Conservation (phyloP, 2,329 filamentous ascomycete genomes). For the Penicillium sp. region DNA sequence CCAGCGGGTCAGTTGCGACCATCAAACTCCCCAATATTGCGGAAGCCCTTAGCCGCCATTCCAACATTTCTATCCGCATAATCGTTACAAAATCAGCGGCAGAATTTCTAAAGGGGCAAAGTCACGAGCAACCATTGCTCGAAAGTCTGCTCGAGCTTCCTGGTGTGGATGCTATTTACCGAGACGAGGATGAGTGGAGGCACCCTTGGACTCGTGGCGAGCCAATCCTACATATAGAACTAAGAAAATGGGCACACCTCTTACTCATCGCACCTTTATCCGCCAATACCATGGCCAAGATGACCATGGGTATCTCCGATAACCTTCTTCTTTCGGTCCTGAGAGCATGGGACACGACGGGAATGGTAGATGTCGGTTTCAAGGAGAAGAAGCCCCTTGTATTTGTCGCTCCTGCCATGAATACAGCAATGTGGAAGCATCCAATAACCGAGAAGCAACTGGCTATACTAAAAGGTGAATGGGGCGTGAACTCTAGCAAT, state of each 20-base stretch:
- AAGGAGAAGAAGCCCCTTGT: slow-evolving; percentile 52
- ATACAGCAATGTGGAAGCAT: slow-evolving; percentile 82
- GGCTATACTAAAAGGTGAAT: slow-evolving; percentile 35
- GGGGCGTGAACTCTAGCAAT: too few species aligned
- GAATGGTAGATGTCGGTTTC: slow-evolving; percentile 44
- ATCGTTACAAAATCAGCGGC: slow-evolving; percentile 66
- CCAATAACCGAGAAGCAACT: slow-evolving; percentile 70
- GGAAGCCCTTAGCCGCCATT: slow-evolving; percentile 36
- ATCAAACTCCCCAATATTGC: slow-evolving; percentile 71
- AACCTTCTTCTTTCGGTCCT: slow-evolving; percentile 65
- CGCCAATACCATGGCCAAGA: slow-evolving; percentile 78
- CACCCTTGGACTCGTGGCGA: slow-evolving; percentile 67
- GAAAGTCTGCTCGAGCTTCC: slow-evolving; percentile 51
- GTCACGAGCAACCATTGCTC: slow-evolving; percentile 64
- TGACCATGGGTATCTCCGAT: slow-evolving; percentile 68
- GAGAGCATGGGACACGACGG: slow-evolving; percentile 78
- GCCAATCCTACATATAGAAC: slow-evolving; percentile 82
- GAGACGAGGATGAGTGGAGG: slow-evolving; percentile 74
- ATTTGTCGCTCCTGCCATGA: slow-evolving; percentile 74
- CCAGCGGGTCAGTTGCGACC: too few species aligned
- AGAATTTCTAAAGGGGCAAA: slow-evolving; percentile 68
- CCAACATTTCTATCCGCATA: slow-evolving; percentile 66
- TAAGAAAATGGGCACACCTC: slow-evolving; percentile 68
- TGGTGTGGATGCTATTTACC: slow-evolving; percentile 71
- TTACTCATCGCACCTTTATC: slow-evolving; percentile 71